A percentile compares a stretch with the other conserved stretches of the same genome.
phyloP scores from a whole-genome alignment of 768 basidiomycete genomes.

The Auricularia heimuer region DNA sequence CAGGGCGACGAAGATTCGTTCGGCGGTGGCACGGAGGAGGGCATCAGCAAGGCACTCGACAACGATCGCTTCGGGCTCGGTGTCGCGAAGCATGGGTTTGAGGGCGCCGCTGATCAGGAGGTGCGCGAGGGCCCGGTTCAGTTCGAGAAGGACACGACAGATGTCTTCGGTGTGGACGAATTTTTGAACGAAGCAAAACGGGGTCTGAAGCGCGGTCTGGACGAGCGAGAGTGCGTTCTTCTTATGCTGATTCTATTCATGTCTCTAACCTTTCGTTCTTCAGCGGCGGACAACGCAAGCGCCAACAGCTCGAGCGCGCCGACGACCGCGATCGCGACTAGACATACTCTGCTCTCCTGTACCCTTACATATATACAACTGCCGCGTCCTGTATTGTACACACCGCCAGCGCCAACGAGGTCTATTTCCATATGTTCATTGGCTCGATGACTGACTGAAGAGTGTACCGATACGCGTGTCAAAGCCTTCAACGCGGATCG shows the following conservation, averaged over 20 bases:
- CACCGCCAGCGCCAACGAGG: neutral
- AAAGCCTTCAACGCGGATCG: conserved; percentile 85
- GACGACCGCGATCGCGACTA: conserved; percentile 25
- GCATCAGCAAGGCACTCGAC: conserved; percentile 79
- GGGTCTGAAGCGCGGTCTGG: conserved; percentile 83
- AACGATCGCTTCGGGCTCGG: conserved; percentile 94
- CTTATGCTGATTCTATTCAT: conserved; percentile 6
- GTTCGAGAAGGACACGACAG: conserved; percentile 96
- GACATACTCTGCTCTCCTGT: neutral
- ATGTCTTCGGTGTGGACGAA: conserved; percentile 93
- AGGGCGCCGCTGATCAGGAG: conserved; percentile 81
- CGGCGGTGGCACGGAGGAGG: conserved; percentile 92
- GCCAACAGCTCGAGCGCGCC: conserved; percentile 59
- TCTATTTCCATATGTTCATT: too few species aligned
- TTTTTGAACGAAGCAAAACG: conserved; percentile 96
- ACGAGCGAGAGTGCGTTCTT: conserved; percentile 43
- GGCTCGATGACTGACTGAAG: conserved; percentile 18
- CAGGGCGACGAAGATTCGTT: conserved; percentile 87
- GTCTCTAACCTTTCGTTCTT: neutral
- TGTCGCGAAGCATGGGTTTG: conserved; percentile 75
- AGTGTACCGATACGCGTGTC: conserved; percentile 59
- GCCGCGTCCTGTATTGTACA: neutral
- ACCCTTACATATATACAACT: neutral
- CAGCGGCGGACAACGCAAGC: conserved; percentile 54
- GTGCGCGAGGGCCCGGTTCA: conserved; percentile 89